A percentile compares a stretch with the other conserved stretches of the same genome.
These are phyloP conservation scores for Solanum rostratum DNA, from an alignment of 257 asterid species.

Conservation along the genomic window DNA sequence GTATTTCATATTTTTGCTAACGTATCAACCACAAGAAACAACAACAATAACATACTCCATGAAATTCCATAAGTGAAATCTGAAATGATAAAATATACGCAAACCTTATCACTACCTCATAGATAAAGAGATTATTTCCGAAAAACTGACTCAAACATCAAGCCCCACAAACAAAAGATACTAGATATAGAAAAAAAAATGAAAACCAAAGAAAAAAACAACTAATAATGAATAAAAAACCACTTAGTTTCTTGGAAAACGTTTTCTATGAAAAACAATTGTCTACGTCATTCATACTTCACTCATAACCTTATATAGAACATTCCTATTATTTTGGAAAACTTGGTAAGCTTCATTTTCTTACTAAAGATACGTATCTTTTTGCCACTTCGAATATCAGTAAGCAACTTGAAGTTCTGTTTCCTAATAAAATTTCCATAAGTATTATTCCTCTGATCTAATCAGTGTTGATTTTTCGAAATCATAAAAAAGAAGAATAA, in stretches of 20 bases:
- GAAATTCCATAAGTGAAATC: too few species aligned
- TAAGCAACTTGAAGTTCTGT: not conserved
- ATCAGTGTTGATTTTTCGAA: not conserved
- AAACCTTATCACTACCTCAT: too few species aligned
- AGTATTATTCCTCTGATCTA: not conserved
- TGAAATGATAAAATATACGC: too few species aligned
- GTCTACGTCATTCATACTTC: not conserved
- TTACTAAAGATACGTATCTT: not conserved
- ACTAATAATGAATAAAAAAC: too few species aligned
- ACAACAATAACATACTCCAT: too few species aligned
- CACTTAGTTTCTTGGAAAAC: too few species aligned
- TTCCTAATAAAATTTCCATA: not conserved
- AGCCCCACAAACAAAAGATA: too few species aligned
- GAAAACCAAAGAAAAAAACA: too few species aligned
- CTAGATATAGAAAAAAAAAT: too few species aligned
- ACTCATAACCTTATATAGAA: not conserved
- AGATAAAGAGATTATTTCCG: too few species aligned
- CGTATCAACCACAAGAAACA: not conserved
- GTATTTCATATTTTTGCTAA: not conserved
- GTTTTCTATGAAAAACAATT: too few species aligned
- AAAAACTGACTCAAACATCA: too few species aligned
- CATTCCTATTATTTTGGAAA: not conserved
- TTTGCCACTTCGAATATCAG: not conserved
- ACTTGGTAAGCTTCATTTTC: not conserved
- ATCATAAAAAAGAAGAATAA: not conserved